Evolutionary conservation across 1,284 basidiomycete genomes (phyloP), one percentile per base, ranked within the genome.

Genomic region (Boletellus deceptivus): DNA sequence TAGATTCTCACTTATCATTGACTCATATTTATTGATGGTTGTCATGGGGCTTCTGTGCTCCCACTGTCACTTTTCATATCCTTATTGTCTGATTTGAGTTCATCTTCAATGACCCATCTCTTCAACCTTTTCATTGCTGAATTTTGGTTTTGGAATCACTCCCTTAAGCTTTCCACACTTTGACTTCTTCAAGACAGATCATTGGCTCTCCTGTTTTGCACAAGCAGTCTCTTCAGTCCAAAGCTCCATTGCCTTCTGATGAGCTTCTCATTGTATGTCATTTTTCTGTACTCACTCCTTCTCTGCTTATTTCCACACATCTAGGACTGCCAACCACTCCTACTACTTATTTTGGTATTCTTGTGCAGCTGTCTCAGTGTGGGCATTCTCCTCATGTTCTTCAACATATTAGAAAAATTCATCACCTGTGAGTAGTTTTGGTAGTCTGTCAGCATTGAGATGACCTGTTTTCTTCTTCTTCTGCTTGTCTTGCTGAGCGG

Each of bases 221-320:
- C 14, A 18, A 2, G 20, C 34, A 29, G 5, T 27, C 25, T 49
- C 48, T 10, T 43, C 35, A 29, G 33, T 18, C 42, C 27, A 49
- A 2, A 49, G 11, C 9, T 16, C 16, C 48, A 43, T 18, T 4
- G 22, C 48, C 14, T 33, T 13, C 24, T 9, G 13, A 16, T 50
- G 29, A 8, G 43, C 29, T 37, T 50, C 35, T 25, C 14, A 18
- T 8, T 14, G n/a, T 33, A 29, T n/a, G 4, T 27, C 29, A n/a
- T 50, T 50, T 20, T n/a, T 1, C 35, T 40, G 4, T 24, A 29
- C 2, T 14, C 29, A 6, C 25, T 42, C 43, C n/a, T 45, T 45
- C 4, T 50, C 48, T 39, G 42, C 48, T 17, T 44, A 17, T 34
- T 22, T 27, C 48, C 48, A 50, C 9, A 6, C 27, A n/a, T 29